phyloP scores from a whole-genome alignment of 2,329 filamentous ascomycete genomes.

The Cladophialophora bantiana region DNA sequence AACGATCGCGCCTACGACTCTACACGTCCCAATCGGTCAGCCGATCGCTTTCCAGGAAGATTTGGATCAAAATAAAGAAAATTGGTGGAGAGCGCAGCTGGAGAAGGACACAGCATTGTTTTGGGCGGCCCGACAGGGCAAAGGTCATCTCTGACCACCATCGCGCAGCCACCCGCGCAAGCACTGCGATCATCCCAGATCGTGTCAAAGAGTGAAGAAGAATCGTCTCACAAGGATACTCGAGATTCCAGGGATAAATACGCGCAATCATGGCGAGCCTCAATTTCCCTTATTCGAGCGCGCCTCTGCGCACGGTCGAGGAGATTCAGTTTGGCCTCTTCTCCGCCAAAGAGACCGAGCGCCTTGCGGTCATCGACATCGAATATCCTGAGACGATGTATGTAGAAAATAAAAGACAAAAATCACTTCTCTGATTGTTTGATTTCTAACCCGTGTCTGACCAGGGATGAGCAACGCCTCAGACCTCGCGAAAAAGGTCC shows the following conservation, averaged over 20 bases:
- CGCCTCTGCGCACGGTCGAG: conserved; percentile 95
- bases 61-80: conserved; percentile 31
- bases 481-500: conserved; percentile 89
- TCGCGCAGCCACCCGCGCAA: conserved; percentile 36
- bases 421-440: conserved; percentile 26
- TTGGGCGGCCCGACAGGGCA: conserved; percentile 40
- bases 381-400: conserved; percentile 98
- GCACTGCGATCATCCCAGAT: conserved; percentile 35
- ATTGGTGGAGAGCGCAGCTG: conserved; percentile 38
- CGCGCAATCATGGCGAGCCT: conserved; percentile 83
- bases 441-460: conserved; percentile 40
- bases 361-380: conserved; percentile 95
- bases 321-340: conserved; percentile 99
- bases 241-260: conserved; percentile 30
- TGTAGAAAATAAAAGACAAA: conserved; percentile 38
- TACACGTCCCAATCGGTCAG: conserved; percentile 30
- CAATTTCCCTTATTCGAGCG: conserved; percentile 88
- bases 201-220: conserved; percentile 26
- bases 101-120: conserved; percentile 32
- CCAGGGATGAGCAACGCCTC: conserved; percentile 81
- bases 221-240: conserved; percentile 40
- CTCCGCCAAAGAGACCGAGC: conserved; percentile 98
- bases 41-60: conserved; percentile 34
- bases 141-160: conserved; percentile 39
- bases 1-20: conserved; percentile 35